Evolutionary conservation across 495 filamentous ascomycete genomes (phyloP).

Genomic region (Aspergillus ellipticus): DNA sequence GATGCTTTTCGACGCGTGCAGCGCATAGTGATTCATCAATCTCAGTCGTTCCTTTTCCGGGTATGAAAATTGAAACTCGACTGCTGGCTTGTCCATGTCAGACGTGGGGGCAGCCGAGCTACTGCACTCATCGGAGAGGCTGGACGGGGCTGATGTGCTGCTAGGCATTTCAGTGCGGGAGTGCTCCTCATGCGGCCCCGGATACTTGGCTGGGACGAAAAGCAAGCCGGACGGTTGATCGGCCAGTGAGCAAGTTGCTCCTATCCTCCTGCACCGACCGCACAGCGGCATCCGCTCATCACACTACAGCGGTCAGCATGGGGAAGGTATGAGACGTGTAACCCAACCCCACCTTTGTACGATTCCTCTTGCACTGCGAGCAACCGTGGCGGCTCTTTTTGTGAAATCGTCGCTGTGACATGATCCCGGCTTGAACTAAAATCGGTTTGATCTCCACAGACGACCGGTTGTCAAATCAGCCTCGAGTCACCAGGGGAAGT

Average conservation of each 20-base stretch:
- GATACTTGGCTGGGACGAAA: background rate
- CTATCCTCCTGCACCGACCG: background rate
- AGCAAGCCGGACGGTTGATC: background rate
- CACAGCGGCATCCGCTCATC: background rate
- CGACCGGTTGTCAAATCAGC: no score
- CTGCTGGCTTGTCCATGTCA: background rate
- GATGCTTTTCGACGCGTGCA: background rate
- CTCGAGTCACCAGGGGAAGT: background rate
- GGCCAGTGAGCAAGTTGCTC: background rate
- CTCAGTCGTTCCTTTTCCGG: background rate
- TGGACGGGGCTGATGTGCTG: background rate
- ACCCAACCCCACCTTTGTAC: background rate
- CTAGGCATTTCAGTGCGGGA: background rate
- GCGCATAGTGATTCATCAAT: background rate
- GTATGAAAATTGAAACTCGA: background rate
- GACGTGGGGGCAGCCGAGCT: background rate
- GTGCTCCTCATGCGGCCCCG: background rate
- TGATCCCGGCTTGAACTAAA: no score
- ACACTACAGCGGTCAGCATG: background rate
- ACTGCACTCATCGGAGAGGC: background rate
- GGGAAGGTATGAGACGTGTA: background rate
- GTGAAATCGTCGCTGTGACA: background rate
- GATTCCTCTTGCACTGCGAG: background rate
- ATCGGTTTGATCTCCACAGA: no score
- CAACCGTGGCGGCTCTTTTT: background rate